Evolutionary conservation across 1,284 basidiomycete genomes (phyloP), one percentile per base, ranked within the genome.

Genomic region (Ustilago sp.): DNA sequence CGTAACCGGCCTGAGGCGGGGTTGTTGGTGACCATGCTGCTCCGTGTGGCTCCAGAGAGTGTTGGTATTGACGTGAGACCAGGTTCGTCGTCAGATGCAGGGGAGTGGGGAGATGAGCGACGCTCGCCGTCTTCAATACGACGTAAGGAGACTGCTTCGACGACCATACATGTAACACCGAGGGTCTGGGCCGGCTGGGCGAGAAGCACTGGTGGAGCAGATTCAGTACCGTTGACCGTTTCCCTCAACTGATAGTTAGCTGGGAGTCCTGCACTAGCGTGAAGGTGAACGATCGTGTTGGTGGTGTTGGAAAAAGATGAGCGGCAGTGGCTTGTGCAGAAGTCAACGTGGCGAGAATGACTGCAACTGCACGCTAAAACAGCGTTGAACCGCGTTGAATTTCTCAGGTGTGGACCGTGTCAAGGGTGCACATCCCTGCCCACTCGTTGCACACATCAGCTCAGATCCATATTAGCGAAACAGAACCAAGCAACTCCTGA

Each of bases 101-200:
- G 39, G 41, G 36, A 13, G 12, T 9, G 39, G 28, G 36, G 31
- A 31, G 12, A 15, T 32, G 8, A 3, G 9, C 23, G 15, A 15
- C n/a, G 48, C 15, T 52, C 38, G 47, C 36, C 31, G 52, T 36
- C 62, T 56, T 57, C 52, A 38, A 70, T 58, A 4, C 50, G 68
- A 38, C 68, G 68, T 54, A 70, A 63, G 19, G 62, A 41, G n/a
- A 70, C 59, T 28, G 62, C 15, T 38, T 54, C 52, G 5, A 39
- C 60, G 35, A 61, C 64, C 70, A 72, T 72, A 58, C 70, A 72
- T 67, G 61, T 60, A 63, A 38, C 9, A 38, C 36, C 36, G 5
- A 38, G 23, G 23, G 23, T 28, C 23, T 28, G 23, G 23, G 23
- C 2, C 2, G 3, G 23, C 23, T 28, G 23, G 23, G 3, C 23